These are phyloP conservation scores for Pleurotus sapidus DNA, from an alignment of 768 basidiomycete species.

Conservation along the genomic window DNA sequence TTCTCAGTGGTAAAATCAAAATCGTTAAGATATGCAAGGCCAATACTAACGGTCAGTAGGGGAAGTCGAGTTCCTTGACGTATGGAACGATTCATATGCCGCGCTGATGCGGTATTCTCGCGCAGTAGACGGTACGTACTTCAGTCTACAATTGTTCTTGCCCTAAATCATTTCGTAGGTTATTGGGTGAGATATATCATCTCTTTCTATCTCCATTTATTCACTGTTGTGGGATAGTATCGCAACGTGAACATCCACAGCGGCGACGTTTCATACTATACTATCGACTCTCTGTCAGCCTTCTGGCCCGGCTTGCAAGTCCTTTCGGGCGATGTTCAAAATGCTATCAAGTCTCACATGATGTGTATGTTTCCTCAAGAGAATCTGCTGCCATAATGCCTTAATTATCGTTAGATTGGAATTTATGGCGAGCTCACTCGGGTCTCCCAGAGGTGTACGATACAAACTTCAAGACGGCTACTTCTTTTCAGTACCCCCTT, in stretches of 20 bases:
- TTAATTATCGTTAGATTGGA: constrained; percentile 63
- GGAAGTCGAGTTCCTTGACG: constrained; percentile 76
- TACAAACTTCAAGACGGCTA: constrained; percentile 67
- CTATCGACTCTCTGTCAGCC: constrained; percentile 93
- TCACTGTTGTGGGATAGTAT: constrained; percentile 49
- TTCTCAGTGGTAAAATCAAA: constrained; percentile 61
- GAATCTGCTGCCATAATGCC: neutral
- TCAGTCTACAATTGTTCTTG: constrained; percentile 49
- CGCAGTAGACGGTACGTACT: constrained; percentile 69
- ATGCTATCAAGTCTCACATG: constrained; percentile 89
- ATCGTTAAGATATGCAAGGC: neutral
- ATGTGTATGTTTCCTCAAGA: constrained; percentile 53
- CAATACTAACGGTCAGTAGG: constrained; percentile 35
- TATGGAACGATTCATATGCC: constrained; percentile 82
- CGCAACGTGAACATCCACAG: constrained; percentile 78
- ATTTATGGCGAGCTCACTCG: constrained; percentile 84
- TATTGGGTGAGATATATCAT: neutral
- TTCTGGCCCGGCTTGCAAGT: constrained; percentile 98
- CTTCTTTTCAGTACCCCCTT: constrained; percentile 76
- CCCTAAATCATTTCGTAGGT: neutral
- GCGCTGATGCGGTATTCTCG: constrained; percentile 85
- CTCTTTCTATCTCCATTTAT: neutral
- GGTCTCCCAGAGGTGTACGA: constrained; percentile 94
- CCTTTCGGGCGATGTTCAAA: constrained; percentile 79
- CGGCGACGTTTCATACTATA: constrained; percentile 70